phyloP scores from a whole-genome alignment of 768 basidiomycete genomes.

The Collybia nuda region DNA sequence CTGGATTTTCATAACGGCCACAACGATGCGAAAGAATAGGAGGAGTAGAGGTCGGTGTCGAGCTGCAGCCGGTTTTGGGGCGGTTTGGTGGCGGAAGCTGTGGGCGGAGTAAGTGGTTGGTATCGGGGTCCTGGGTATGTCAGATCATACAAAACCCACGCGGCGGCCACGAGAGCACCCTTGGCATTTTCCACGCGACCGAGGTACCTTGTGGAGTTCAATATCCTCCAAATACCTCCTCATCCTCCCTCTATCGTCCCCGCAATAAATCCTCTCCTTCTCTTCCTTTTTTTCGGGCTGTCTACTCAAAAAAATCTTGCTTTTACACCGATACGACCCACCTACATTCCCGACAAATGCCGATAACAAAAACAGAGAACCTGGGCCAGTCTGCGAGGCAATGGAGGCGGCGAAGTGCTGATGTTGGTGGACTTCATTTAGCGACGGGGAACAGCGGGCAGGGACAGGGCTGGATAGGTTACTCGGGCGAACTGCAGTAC shows the following conservation, averaged over 20 bases:
- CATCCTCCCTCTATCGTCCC: slow-evolving; percentile 11
- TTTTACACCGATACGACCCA: background rate
- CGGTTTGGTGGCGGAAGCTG: slow-evolving; percentile 2
- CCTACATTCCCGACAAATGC: slow-evolving; percentile 10
- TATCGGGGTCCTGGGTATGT: slow-evolving; percentile 17
- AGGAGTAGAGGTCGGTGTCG: no score
- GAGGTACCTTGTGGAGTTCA: slow-evolving; percentile 20
- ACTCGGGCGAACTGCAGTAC: slow-evolving; percentile 47
- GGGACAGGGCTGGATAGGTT: slow-evolving; percentile 71
- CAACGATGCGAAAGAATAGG: no score
- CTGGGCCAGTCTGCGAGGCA: slow-evolving; percentile 10
- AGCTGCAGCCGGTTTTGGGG: no score
- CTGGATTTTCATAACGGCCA: no score
- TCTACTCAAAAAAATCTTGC: background rate
- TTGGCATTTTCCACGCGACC: slow-evolving; percentile 38
- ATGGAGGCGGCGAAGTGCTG: slow-evolving; percentile 72
- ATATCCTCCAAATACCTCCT: slow-evolving; percentile 15
- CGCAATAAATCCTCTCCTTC: background rate
- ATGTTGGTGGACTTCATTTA: slow-evolving; percentile 85
- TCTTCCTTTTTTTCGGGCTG: background rate
- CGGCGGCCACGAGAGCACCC: slow-evolving; percentile 42
- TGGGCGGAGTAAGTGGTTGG: slow-evolving; percentile 9
- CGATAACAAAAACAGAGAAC: slow-evolving; percentile 9
- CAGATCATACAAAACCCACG: slow-evolving; percentile 35
- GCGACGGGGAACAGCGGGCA: slow-evolving; percentile 63